phyloP scores from a whole-genome alignment of 345 rosid species.

The Litchi chinensis region DNA sequence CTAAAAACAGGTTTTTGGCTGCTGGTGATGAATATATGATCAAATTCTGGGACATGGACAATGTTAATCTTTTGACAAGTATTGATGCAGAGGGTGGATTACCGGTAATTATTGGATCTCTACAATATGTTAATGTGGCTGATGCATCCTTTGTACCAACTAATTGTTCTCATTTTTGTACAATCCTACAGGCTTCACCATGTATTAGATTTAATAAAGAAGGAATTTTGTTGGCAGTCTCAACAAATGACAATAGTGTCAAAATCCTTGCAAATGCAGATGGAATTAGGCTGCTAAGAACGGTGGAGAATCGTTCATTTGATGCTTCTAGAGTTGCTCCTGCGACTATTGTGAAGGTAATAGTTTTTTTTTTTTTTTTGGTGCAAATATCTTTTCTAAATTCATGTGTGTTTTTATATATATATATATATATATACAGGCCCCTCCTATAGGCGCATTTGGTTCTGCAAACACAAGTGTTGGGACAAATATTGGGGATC shows the following conservation, averaged over 20 bases:
- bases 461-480: conserved; percentile 50
- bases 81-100: conserved; percentile 83
- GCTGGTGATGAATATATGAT: conserved; percentile 80
- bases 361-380: conserved; percentile 35
- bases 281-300: conserved; percentile 65
- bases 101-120: conserved; percentile 47
- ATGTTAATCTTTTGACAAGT: conserved; percentile 52
- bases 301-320: conserved; percentile 71
- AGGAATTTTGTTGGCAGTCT: conserved; percentile 78
- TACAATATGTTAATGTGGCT: conserved; percentile 11
- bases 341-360: conserved; percentile 67
- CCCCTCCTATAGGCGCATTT: conserved; percentile 46
- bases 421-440: conserved; percentile 36
- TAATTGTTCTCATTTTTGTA: conserved; percentile 20
- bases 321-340: conserved; percentile 80
- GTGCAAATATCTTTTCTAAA: conserved; percentile 18
- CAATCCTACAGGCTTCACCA: conserved; percentile 71
- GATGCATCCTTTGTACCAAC: conserved; percentile 5
- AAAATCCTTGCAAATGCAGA: conserved; percentile 81
- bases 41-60: conserved; percentile 91
- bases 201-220: conserved; percentile 77
- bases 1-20: conserved; percentile 76
- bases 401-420: neutral
- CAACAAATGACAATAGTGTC: conserved; percentile 74
- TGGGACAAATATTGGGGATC: conserved; percentile 57